Base-by-base conservation (phyloP, 176 grass and related monocot species). In the Dendrocalamus sinicus region DNA sequence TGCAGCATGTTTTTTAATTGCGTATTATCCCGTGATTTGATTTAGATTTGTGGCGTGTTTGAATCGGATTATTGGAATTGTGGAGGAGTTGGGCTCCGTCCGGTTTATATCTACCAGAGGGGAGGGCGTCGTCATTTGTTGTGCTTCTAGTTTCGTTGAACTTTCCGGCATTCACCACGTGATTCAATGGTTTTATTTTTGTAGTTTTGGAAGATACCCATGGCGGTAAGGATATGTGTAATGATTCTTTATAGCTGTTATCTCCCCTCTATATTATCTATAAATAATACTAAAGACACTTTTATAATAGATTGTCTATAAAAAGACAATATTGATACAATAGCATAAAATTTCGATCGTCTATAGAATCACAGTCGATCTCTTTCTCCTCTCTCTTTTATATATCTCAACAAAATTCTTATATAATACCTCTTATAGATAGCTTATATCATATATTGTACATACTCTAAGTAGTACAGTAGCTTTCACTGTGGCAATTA, bases 111-210 rank as follows among this genome's bases (percentile, higher is more conserved):
- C 89, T 45, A 75, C 77, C 20, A 30, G 32, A 26, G 43, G 6
- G 64, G 23, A 47, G 39, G n/a, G 51, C 8, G 35, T 20, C 7
- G 43, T 24, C 53, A 32, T 41, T 81, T 67, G 44, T 67, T 26
- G 14, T 13, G 72, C 61, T 74, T 79, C 83, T 66, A 37, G 76
- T 37, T 95, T 93, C 94, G 12, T 35, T 77, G 94, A 85, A 91
- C 75, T 80, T 96, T 96, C 94, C 81, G 61, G 17, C 3, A 17
- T 91, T 86, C 35, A 12, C 45, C 91, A 93, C 87, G 91, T 93
- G 89, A n/a, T 26, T 52, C 16, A 39, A 90, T 83, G 24, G 24
- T 14, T 37, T 35, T 26, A 22, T 51, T 74, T 74, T 15, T 15
- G 0, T 35, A 22, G 12, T 54, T 54, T 40, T 40, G 30, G 47